phyloP scores from a whole-genome alignment of 495 filamentous ascomycete species.

The Bathelium albidoporum region DNA sequence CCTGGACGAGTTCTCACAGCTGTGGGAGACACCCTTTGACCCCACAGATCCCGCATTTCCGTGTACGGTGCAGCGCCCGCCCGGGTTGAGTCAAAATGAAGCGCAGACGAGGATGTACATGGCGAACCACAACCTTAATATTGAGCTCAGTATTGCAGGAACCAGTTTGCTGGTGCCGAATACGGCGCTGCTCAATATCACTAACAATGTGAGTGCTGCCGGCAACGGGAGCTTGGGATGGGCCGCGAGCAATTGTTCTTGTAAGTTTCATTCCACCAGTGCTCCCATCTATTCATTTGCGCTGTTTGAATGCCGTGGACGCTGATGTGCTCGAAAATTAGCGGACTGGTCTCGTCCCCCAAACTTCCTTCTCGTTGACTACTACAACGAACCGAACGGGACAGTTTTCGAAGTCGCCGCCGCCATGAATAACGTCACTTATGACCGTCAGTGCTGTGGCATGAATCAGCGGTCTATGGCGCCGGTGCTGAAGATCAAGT shows the following conservation, averaged over 20 bases:
- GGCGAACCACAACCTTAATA: slow-evolving; percentile 74
- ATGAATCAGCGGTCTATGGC: neutral
- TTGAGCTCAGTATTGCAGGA: neutral
- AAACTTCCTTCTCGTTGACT: slow-evolving; percentile 84
- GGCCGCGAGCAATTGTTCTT: slow-evolving; percentile 43
- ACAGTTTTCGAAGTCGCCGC: slow-evolving; percentile 89
- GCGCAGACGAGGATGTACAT: slow-evolving; percentile 63
- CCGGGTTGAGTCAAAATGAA: slow-evolving; percentile 42
- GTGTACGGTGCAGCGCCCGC: slow-evolving; percentile 50
- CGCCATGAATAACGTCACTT: slow-evolving; percentile 73
- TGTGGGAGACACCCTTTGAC: slow-evolving; percentile 59
- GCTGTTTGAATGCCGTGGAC: slow-evolving; percentile 2
- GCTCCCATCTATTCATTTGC: slow-evolving; percentile 3
- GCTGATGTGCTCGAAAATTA: slow-evolving; percentile 10
- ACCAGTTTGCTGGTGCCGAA: slow-evolving; percentile 55
- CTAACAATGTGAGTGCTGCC: slow-evolving; percentile 54
- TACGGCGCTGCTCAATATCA: slow-evolving; percentile 50
- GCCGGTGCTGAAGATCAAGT: neutral
- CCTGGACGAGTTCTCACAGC: slow-evolving; percentile 54
- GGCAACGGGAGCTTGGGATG: neutral
- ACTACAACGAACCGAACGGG: slow-evolving; percentile 54
- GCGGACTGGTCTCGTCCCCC: slow-evolving; percentile 60
- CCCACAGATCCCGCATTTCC: slow-evolving; percentile 50
- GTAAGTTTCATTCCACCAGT: slow-evolving; percentile 41
- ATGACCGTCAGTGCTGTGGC: slow-evolving; percentile 65